phyloP scores from a whole-genome alignment of 768 basidiomycete species.

The Russula abietina region DNA sequence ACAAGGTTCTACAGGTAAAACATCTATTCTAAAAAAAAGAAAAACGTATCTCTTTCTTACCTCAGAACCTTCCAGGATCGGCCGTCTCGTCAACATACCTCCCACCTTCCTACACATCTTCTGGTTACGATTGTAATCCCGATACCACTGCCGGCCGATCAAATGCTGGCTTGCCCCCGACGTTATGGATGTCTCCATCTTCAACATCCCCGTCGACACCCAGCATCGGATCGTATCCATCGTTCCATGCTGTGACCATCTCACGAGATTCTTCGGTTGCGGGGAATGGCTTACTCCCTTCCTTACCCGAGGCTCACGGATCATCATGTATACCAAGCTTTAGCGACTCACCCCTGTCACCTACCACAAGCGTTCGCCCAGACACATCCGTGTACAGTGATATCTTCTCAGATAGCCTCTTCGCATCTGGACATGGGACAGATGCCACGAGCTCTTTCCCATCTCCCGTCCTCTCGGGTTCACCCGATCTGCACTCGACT shows the following conservation, averaged over 20 bases:
- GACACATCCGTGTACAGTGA: conserved; percentile 49
- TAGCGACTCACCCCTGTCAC: conserved; percentile 16
- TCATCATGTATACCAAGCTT: conserved; percentile 20
- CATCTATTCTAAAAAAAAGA: not conserved
- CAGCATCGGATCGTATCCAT: conserved; percentile 30
- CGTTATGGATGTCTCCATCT: conserved; percentile 79
- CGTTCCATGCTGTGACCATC: conserved; percentile 18
- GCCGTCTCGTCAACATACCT: conserved; percentile 15
- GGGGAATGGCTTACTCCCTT: conserved; percentile 27
- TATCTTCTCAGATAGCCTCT: conserved; percentile 47
- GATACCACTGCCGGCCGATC: conserved; percentile 43
- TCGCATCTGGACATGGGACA: conserved; percentile 40
- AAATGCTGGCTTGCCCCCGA: conserved; percentile 56
- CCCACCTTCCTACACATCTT: conserved; percentile 26
- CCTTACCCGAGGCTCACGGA: conserved; percentile 29
- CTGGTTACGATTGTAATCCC: conserved; percentile 26
- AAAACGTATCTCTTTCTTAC: conserved; percentile 3
- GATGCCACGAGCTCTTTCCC: conserved; percentile 48
- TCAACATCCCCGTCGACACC: conserved; percentile 44
- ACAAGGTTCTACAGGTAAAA: conserved; percentile 19
- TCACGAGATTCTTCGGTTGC: conserved; percentile 13
- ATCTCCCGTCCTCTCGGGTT: conserved; percentile 61
- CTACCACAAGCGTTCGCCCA: conserved; percentile 2
- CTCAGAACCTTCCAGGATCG: conserved; percentile 9
- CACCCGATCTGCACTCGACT: conserved; percentile 54